Base-by-base conservation (phyloP, 148 eudicot genomes). In the Fagopyrum esculentum region DNA sequence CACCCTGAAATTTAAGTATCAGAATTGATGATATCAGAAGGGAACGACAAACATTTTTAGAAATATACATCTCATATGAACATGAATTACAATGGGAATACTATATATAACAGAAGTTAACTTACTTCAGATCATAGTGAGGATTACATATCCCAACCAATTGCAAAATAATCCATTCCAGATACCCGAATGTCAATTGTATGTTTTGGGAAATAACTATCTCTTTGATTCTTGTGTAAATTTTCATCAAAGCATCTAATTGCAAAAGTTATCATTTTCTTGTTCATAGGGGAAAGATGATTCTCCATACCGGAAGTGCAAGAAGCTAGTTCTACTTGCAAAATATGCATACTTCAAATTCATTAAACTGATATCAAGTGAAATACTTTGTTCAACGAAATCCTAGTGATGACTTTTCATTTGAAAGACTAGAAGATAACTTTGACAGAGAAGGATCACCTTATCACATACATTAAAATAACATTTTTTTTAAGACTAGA, bases 1-100 rank as follows among this genome's bases (percentile, higher is more conserved):
- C 97, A 60, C 98, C 98, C 98, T 93, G 89, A 48, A 82, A 79
- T 76, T 46, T 44, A 40, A 69, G 76, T 70, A 77, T 48, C 69
- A 77, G 55, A 22, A 61, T 63, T 64, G 15, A 72, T 40, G 45
- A 13, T 48, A 47, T 16, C 75, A 49, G 13, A 56, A 22, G 55
- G 2, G 9, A 2, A 40, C 15, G 11, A 45, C 40, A 54, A 2
- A 49, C 9, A 51, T 75, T 50, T 51, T n/a, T 9, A 49, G 6
- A 46, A 45, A 63, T 26, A 46, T 60, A 49, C 10, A 16, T 73
- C 29, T 56, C 50, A 16, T 29, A 54, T 54, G 29, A 52, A 47
- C 57, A 61, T 59, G 64, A 22, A 59, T 59, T 59, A 59, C 22
- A 6, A 30, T 19, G 64, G 17, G 22, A 44, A 52, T 4, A 26